Base-by-base conservation (phyloP, 2,329 filamentous ascomycete species). In the Fusarium sp. region DNA sequence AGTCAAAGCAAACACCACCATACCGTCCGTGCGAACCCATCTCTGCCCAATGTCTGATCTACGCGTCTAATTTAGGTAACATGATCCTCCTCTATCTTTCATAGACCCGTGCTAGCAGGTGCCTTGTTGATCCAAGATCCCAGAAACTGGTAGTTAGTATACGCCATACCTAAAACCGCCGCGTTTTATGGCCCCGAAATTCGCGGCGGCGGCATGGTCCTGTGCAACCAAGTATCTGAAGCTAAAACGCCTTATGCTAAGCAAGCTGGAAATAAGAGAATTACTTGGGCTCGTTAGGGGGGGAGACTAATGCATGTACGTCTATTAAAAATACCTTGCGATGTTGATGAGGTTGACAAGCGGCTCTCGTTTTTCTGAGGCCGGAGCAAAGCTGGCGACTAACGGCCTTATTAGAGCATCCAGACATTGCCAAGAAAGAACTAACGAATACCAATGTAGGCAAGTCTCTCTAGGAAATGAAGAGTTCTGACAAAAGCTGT, bases 201-300 rank as follows among this genome's bases (percentile, higher is more conserved):
- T 50, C n/a, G 57, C 57, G 20, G 65, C 60, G 66, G 66, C 51
- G 58, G 65, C 20, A 64, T 28, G 16, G 50, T 69, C 59, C 20
- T 12, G 31, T 42, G n/a, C 36, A 51, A 45, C 33, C 30, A 16
- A 30, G 35, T 44, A 48, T n/a, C 42, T 24, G 33, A 31, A 48
- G 15, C 31, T 12, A 36, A 51, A 47, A 53, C n/a, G n/a, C 15
- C 22, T 51, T 56, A 62, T 54, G 31, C 26, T 48, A 33, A 28
- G 16, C 11, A 26, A 18, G 30, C 28, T 36, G 30, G 41, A 35
- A 48, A 56, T 39, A 41, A 44, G 26, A 35, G 47, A 24, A 31
- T 36, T 51, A 5, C 24, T 18, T 33, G 7, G n/a, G 20, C 16
- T 35, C 24, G 20, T 16, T n/a, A n/a, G 18, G 24, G 31, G 39